Percentiles rank a stretch among this genome's conserved stretches.
phyloP scores from a whole-genome alignment of 164 flowering plant genomes.

The Tinospora cordifolia region DNA sequence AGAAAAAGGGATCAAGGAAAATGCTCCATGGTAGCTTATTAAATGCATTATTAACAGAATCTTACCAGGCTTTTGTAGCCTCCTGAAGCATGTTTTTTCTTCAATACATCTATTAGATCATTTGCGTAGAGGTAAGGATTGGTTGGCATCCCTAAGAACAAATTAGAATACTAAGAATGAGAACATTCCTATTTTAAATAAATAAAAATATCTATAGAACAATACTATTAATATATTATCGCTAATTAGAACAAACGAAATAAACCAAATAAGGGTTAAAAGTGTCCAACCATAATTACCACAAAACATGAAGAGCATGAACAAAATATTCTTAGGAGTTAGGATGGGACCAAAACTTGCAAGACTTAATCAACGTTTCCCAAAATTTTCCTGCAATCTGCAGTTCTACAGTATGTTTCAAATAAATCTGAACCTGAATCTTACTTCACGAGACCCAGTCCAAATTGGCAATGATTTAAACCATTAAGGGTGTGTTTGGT shows the following conservation, averaged over 20 bases:
- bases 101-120: constrained; percentile 36
- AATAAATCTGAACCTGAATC: neutral
- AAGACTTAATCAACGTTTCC: neutral
- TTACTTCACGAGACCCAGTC: neutral
- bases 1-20: neutral
- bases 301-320: neutral
- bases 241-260: neutral
- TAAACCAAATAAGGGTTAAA: neutral
- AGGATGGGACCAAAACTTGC: neutral
- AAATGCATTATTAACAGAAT: neutral
- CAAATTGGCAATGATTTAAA: neutral
- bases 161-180: neutral
- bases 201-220: neutral
- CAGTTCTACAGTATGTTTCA: neutral
- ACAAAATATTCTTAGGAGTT: neutral
- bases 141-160: constrained; percentile 46
- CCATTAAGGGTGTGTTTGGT: too few species aligned
- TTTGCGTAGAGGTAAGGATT: constrained; percentile 45
- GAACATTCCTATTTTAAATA: neutral
- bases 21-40: neutral
- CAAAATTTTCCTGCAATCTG: neutral
- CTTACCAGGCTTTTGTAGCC: constrained; percentile 53
- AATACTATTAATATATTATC: neutral
- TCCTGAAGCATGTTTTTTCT: constrained; percentile 49
- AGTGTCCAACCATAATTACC: neutral